Evolutionary conservation across 1,139 yeast genomes (phyloP).

Genomic region (Diutina catenulata): DNA sequence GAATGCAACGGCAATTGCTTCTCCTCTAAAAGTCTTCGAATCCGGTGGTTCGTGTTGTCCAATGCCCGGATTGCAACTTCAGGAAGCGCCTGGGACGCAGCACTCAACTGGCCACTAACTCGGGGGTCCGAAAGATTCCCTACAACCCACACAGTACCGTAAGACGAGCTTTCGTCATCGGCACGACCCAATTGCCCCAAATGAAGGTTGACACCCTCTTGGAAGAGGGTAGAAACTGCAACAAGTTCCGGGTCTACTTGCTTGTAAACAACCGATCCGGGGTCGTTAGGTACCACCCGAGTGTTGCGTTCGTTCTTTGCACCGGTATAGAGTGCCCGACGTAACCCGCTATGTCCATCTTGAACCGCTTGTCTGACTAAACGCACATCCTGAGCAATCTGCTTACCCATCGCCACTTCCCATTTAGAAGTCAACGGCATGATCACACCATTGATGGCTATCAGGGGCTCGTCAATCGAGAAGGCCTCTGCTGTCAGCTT

Average conservation of each 20-base stretch:
- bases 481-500: too few relatives aligned
- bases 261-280: slow-evolving; percentile 23
- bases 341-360: slow-evolving; percentile 1
- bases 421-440: slow-evolving; percentile 22
- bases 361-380: slow-evolving; percentile 16
- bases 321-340: slow-evolving; percentile 15
- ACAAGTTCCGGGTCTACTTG: slow-evolving; percentile 19
- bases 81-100: too few relatives aligned
- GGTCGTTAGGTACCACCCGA: slow-evolving; percentile 22
- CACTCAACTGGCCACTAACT: too few relatives aligned
- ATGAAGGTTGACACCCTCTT: slow-evolving; percentile 9
- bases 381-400: slow-evolving; percentile 25
- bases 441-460: slow-evolving; percentile 68
- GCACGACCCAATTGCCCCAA: too few relatives aligned
- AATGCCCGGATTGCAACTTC: too few relatives aligned
- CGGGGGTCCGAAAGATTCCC: too few relatives aligned
- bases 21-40: slow-evolving; percentile 13
- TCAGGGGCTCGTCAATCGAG: slow-evolving; percentile 36
- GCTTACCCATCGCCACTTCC: slow-evolving; percentile 32
- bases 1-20: slow-evolving; percentile 23
- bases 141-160: too few relatives aligned
- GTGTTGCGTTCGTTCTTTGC: slow-evolving; percentile 24
- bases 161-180: too few relatives aligned
- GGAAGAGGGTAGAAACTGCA: slow-evolving; percentile 12
- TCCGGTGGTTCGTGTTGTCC: too few relatives aligned